Conservation (phyloP, 2,329 filamentous ascomycete species). For the Colletotrichum cuscutae region DNA sequence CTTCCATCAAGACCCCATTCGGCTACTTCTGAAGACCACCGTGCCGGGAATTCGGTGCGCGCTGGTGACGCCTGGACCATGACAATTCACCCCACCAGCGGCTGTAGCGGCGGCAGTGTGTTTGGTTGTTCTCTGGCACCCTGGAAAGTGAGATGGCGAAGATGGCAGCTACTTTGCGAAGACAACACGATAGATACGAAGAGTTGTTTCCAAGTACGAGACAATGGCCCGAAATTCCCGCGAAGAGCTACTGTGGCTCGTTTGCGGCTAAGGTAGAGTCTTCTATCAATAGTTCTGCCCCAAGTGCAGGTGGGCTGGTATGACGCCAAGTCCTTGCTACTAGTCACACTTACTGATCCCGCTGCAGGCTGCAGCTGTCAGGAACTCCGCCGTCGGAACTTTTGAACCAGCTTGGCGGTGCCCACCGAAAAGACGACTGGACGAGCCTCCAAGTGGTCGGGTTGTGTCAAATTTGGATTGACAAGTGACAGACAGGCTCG, state of each 20-base stretch:
- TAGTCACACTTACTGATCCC: neutral
- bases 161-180: neutral
- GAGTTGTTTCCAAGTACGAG: neutral
- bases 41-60: neutral
- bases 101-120: neutral
- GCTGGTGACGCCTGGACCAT: neutral
- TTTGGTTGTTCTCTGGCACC: neutral
- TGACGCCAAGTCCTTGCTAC: conserved; percentile 6
- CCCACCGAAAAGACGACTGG: neutral
- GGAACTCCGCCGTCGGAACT: conserved; percentile 28
- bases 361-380: neutral
- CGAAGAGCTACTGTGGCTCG: neutral
- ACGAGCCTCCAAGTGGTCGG: neutral
- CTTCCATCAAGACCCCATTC: neutral
- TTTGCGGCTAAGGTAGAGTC: neutral
- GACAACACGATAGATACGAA: neutral
- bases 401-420: conserved; percentile 18
- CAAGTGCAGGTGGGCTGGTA: neutral
- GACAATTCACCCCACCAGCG: neutral
- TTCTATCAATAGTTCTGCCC: neutral
- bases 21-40: conserved; percentile 9
- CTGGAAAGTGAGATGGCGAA: neutral
- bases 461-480: conserved; percentile 6
- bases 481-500: conserved; percentile 31
- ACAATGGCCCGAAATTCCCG: neutral